Conservation (phyloP, 2,329 filamentous ascomycete species). For the Dactylonectria estremocensis region DNA sequence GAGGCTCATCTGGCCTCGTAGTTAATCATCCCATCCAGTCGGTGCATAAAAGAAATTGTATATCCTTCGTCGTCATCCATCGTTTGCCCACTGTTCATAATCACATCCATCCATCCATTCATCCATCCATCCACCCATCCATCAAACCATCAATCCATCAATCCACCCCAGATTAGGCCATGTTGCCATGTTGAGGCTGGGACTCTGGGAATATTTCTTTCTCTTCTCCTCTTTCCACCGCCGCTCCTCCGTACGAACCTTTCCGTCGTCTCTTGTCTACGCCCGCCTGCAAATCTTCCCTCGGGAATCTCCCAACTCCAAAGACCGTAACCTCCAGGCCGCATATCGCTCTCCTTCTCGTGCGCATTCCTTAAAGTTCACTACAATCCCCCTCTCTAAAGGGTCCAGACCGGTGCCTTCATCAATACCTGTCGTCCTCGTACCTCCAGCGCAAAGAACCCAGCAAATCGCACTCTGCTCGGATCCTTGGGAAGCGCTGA, state of each 20-base stretch:
- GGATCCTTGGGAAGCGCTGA: constrained; percentile 62
- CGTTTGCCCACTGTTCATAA: constrained; percentile 35
- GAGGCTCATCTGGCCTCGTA: constrained; percentile 15
- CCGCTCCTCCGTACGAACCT: neutral
- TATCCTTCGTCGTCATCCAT: constrained; percentile 39
- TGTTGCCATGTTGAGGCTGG: constrained; percentile 29
- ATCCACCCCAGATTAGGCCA: constrained; percentile 19
- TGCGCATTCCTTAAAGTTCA: constrained; percentile 9
- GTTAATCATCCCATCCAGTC: constrained; percentile 21
- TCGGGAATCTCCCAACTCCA: constrained; percentile 26
- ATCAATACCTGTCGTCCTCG: constrained; percentile 81
- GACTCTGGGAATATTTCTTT: constrained; percentile 15
- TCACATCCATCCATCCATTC: constrained; percentile 25
- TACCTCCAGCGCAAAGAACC: constrained; percentile 83
- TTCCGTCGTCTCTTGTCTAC: constrained; percentile 11
- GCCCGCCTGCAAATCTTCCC: constrained; percentile 9
- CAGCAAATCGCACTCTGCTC: constrained; percentile 79
- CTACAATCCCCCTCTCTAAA: constrained; percentile 47
- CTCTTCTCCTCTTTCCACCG: constrained; percentile 2
- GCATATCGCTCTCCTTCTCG: constrained; percentile 14
- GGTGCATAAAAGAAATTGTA: constrained; percentile 39
- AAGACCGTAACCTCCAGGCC: constrained; percentile 17
- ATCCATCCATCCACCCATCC: neutral
- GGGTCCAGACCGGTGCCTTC: constrained; percentile 82
- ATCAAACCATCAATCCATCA: constrained; percentile 23